Base-by-base conservation (phyloP, 1,284 basidiomycete species). In the Hypsizygus ulmarius region DNA sequence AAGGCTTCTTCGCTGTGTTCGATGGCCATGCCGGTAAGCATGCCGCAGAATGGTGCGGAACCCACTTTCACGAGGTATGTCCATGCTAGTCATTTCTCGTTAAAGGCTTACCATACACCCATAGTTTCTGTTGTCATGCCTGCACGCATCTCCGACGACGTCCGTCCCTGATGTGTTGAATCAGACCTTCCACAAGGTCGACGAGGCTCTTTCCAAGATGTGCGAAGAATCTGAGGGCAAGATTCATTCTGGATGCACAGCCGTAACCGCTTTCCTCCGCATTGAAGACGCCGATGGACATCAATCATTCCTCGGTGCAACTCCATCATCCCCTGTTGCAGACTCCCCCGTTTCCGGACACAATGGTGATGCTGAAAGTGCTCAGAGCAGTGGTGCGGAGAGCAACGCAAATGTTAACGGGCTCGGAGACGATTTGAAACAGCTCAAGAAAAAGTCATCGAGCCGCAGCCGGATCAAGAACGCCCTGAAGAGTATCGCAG, bases 11-110 rank as follows among this genome's bases (percentile, higher is more conserved):
- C 64, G 94, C 94, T 9, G 85, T 99, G 37, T 99, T 99, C 62
- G 97, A 99, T 60, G 97, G 97, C 2, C 97, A 99, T 64, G 97
- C 97, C 0, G 97, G 97, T 15, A 98, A 97, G 65, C 92, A 97
- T 62, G 93, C 96, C 15, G 97, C 97, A 15, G 97, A 99, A 65
- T 99, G 95, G 95, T 99, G 97, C 68, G 95, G 96, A 18, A 78
- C 83, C 59, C 87, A 99, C 68, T 98, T 99, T 69, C 94, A 98
- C 65, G 82, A 94, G 73, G 92, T 92, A 63, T 58, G 77, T 60
- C 21, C 47, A 38, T 6, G 18, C 12, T 21, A n/a, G 10, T 35
- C 41, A n/a, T 28, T 53, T 25, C 25, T 44, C 43, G 43, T 51
- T 39, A 38, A 45, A 30, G 46, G 25, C 50, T 30, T 48, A 41